A percentile compares a stretch with the other conserved stretches of the same genome.
Evolutionary conservation across 768 basidiomycete species (phyloP).

Genomic region (Amanita inopinata): DNA sequence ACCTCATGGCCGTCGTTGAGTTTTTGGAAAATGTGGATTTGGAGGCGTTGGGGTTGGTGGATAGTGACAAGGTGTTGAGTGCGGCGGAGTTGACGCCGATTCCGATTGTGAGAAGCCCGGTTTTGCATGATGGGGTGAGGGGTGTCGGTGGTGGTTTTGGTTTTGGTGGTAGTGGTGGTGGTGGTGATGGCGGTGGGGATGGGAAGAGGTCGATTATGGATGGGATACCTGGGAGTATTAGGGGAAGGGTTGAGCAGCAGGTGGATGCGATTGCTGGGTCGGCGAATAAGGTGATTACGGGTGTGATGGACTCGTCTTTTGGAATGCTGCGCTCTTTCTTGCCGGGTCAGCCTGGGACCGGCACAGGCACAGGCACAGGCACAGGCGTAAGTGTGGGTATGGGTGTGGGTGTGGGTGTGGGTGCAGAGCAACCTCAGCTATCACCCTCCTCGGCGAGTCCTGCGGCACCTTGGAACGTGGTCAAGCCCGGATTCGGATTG

Average conservation of each 20-base stretch:
- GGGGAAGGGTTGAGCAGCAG: constrained; percentile 67
- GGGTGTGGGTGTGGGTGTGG: constrained; percentile 10
- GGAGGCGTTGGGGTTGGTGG: constrained; percentile 49
- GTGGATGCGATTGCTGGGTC: constrained; percentile 75
- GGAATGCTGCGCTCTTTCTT: constrained; percentile 77
- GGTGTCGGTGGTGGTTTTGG: neutral
- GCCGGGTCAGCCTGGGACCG: constrained; percentile 21
- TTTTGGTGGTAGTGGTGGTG: neutral
- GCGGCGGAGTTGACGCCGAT: constrained; percentile 78
- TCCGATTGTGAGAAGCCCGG: constrained; percentile 49
- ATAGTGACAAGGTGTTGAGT: constrained; percentile 43
- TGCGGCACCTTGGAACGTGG: constrained; percentile 29
- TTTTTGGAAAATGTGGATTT: constrained; percentile 94
- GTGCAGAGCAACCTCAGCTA: constrained; percentile 4
- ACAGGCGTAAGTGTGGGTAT: constrained; percentile 7
- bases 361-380: neutral
- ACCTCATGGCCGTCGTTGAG: constrained; percentile 90
- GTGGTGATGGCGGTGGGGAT: neutral
- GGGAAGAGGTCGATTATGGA: constrained; percentile 15
- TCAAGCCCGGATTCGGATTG: constrained; percentile 52
- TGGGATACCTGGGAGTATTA: constrained; percentile 45
- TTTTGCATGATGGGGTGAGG: constrained; percentile 16
- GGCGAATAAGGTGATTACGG: constrained; percentile 75
- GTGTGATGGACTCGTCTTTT: constrained; percentile 87
- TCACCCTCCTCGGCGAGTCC: constrained; percentile 19